Evolutionary conservation across 73 alveolate genomes (phyloP), one percentile per base, ranked within the genome.

Genomic region (Halteria grandinella): DNA sequence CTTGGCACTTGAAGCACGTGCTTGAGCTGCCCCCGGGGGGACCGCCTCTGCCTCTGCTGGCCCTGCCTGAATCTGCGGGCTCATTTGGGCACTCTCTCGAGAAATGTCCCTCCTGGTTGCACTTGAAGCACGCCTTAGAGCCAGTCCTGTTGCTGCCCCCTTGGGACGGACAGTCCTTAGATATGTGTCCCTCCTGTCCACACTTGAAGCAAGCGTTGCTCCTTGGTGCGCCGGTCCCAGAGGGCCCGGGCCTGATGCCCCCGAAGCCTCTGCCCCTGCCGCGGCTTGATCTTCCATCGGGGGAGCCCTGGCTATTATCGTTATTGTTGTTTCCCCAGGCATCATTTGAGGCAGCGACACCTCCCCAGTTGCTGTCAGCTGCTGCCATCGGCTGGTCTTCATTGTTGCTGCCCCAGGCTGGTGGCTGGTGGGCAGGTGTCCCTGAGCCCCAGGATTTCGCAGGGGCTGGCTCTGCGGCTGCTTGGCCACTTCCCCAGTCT

Each of bases 171-270:
- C 79, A 63, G 14, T 63, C 79, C 37, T 31, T 63, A 14, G 69
- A 6, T 14, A 63, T 63, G 63, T 63, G 79, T 6, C 79, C 79
- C 17, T 63, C 79, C 48, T 63, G 47, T 12, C 45, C 45, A 24
- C 79, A 63, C 41, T 63, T 63, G 79, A 41, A 63, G 45, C 79
- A 63, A 11, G 79, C 59, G 36, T 44, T 63, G 4, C 43, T 32
- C 50, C 63, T 33, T 24, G 57, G 25, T 10, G 49, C 47, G 17
- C 45, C 48, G 3, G 23, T 43, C 6, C 69, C 18, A 41, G n/a
- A 14, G 7, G 17, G 32, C 7, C 4, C 60, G 10, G n/a, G n/a
- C 23, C 66, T 29, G 31, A 4, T 10, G 21, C 53, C 53, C 14
- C 24, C 36, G n/a, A n/a, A 39, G 50, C 15, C 18, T 39, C 18